Evolutionary conservation across 768 basidiomycete species (phyloP), one percentile per base, ranked within the genome.

Genomic region (Botryobasidium botryosum): DNA sequence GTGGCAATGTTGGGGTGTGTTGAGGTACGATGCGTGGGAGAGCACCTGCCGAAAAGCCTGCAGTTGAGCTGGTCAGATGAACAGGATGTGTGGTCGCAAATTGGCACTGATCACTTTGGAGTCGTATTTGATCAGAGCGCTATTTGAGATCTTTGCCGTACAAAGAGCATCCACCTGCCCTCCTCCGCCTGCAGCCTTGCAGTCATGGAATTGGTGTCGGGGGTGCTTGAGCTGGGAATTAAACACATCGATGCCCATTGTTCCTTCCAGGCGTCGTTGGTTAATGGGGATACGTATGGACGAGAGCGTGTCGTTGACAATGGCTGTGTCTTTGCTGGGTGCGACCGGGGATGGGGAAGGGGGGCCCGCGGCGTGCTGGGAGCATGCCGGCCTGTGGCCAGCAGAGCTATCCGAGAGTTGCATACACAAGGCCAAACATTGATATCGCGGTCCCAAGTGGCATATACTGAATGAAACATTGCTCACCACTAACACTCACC

Each of bases 111-210:
- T 90, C 44, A 92, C 82, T 63, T 92, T 94, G 36, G 88, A 81
- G 57, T 99, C 94, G 54, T 92, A 86, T 36, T 92, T 75, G 44
- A 99, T 77, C 70, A 90, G 87, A 54, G 88, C 86, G 61, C 96
- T 88, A 0, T 72, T 64, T 6, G 86, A 79, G 62, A 97, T 94
- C 79, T 62, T 99, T 94, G 47, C 81, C 82, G 31, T 69, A 63
- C 55, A 70, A 58, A 59, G 96, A 91, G 31, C 68, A 75, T 24
- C 87, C 88, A 18, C 74, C 72, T 44, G 74, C 69, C 55, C 94
- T 72, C 94, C 42, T 53, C 64, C 51, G 60, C 51, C 53, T 64
- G 47, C 50, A 57, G 55, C 33, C 47, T 48, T 45, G 60, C 52
- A 38, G 58, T 52, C 1, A 52, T 46, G 31, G 50, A 54, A 28